Percentiles rank a stretch among this genome's conserved stretches.
Evolutionary conservation across 441 rosid species (phyloP).

Genomic region (Populus hybrid): DNA sequence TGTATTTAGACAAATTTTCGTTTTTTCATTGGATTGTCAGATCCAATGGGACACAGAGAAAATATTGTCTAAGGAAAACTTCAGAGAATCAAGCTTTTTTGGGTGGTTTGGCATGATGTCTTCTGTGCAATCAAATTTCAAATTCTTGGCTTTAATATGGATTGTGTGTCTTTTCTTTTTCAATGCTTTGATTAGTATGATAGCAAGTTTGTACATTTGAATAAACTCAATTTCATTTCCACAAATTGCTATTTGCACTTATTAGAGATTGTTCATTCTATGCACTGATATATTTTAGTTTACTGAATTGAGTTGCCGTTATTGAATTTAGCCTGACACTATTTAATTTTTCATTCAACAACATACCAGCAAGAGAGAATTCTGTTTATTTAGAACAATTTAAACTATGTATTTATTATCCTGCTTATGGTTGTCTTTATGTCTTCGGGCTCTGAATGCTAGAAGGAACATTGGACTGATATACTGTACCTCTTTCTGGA

Average conservation of each 20-base stretch:
- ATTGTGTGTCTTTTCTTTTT: background rate
- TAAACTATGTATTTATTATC: background rate
- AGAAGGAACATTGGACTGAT: background rate
- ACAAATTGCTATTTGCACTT: background rate
- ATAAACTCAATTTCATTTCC: background rate
- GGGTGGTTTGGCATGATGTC: background rate
- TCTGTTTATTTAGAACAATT: background rate
- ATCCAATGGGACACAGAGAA: background rate
- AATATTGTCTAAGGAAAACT: background rate
- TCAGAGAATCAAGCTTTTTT: background rate
- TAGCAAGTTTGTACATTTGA: background rate
- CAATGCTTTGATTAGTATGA: background rate
- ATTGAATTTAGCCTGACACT: background rate
- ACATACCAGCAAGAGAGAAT: background rate
- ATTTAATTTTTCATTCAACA: background rate
- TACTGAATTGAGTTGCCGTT: background rate
- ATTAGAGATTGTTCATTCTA: background rate
- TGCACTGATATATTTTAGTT: background rate
- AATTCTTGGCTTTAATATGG: background rate
- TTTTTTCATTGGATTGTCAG: background rate
- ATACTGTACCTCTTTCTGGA: background rate
- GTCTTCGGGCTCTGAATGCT: background rate
- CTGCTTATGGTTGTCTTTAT: background rate
- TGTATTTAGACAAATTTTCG: background rate
- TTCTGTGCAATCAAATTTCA: background rate